Base-by-base conservation (phyloP, 441 rosid species). In the Euphorbia corollata region DNA sequence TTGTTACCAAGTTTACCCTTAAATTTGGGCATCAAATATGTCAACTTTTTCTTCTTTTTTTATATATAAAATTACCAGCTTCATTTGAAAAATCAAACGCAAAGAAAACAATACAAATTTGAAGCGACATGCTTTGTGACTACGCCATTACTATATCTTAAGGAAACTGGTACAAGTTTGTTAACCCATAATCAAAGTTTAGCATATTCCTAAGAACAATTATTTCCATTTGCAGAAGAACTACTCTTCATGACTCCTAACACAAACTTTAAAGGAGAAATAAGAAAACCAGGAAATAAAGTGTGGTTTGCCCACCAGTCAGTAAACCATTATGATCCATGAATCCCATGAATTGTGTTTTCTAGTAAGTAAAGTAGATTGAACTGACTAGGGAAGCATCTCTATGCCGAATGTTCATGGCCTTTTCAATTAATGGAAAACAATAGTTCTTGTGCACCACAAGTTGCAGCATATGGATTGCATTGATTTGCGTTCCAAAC, bases 111-210 rank as follows among this genome's bases (percentile, higher is more conserved):
- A 4, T 16, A 18, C 18, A 50, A 50, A 50, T 50, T 6, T 1
- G 12, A 5, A 13, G 12, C 4, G 54, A 50, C 20, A 50, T 50
- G 54, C 16, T n/a, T 50, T 16, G 2, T 18, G 22, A 6, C 54
- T 50, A n/a, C n/a, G 8, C 18, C 54, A 50, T 50, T 50, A 5
- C 54, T n/a, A 27, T 50, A 50, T 18, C 54, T 50, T 50, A 15
- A 50, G 54, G 16, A 50, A 50, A n/a, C 20, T 50, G 54, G 54
- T 50, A 50, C 22, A n/a, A 50, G 54, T 50, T 50, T 50, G 54
- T 50, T 50, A 18, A 50, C 20, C 54, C 22, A 45, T 50, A 16
- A 50, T 50, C 6, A 50, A 50, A 50, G 54, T 50, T 50, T 15
- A 50, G 16, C 54, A 50, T 50, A 50, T 50, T 50, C 54, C 54